Base-by-base conservation (phyloP, 371 early-diverging fungal species). In the Entomophthora muscae region DNA sequence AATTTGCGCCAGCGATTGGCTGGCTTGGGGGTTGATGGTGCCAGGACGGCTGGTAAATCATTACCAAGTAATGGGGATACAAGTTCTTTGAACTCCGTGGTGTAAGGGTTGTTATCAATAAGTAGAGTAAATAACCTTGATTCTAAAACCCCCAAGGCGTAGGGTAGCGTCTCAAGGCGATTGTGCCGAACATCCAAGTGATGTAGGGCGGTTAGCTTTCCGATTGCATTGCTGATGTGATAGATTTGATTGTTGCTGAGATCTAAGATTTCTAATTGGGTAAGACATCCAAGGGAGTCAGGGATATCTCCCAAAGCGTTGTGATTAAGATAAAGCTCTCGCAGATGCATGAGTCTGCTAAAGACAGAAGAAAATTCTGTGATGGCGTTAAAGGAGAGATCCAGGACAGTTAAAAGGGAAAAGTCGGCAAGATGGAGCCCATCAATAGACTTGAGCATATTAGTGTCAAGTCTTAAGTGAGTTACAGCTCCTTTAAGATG, bases 101-200 rank as follows among this genome's bases (percentile, higher is more conserved):
- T 13, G 24, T 52, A 63, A 3, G 63, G 63, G 52, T 63, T 63
- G 29, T 63, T 52, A 27, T 63, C 63, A 28, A 63, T 30, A 42
- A 63, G 54, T 32, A 63, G 17, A 5, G 63, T 63, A 22, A 63
- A 63, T 54, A 63, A n/a, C n/a, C 52, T 53, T 2, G 63, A 51
- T 55, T 63, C 63, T 23, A 63, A 53, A 13, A 51, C 26, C 3
- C 63, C 63, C 30, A 63, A 22, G 31, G 53, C 24, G 21, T 63
- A 53, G 3, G 63, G 63, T 7, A 63, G 24, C 10, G 22, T 7
- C 31, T 63, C 53, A 13, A 63, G 31, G 2, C 31, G 32, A 23
- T 63, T 63, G 32, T 63, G 17, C 23, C 63, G 26, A 7, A 63
- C 10, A 31, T 63, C 55, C 30, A 63, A 31, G 27, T 63, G 63